These are phyloP conservation scores for Niebla homalea DNA, from an alignment of 495 filamentous ascomycete genomes.

Conservation along the genomic window DNA sequence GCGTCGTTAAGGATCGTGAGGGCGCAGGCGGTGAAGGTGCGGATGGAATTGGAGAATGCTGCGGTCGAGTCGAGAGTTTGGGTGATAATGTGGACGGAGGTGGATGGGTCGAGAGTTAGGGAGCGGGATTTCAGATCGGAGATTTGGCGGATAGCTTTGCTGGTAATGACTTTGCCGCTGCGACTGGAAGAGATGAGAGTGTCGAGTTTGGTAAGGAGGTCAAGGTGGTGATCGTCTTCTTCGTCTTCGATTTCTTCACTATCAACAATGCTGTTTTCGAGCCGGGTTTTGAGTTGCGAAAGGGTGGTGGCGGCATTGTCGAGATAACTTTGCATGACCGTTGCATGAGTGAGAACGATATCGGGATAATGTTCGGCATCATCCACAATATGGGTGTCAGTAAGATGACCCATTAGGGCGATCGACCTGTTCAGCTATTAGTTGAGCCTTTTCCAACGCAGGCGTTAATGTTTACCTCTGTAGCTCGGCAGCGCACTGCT, in stretches of 20 bases:
- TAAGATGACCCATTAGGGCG: slow-evolving; percentile 72
- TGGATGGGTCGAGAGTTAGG: slow-evolving; percentile 55
- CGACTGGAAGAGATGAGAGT: slow-evolving; percentile 59
- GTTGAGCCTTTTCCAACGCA: background rate
- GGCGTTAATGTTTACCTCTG: slow-evolving; percentile 38
- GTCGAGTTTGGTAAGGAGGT: slow-evolving; percentile 60
- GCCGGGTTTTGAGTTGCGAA: slow-evolving; percentile 43
- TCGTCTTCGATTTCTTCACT: slow-evolving; percentile 40
- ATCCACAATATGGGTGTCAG: slow-evolving; percentile 61
- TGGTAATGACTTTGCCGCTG: slow-evolving; percentile 70
- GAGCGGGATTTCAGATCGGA: slow-evolving; percentile 68
- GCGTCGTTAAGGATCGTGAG: slow-evolving; percentile 57
- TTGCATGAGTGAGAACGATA: slow-evolving; percentile 55
- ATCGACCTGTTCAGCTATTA: slow-evolving; percentile 36
- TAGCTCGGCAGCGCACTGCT: slow-evolving; percentile 65
- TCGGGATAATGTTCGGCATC: slow-evolving; percentile 68
- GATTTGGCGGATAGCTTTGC: slow-evolving; percentile 63
- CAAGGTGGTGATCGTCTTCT: slow-evolving; percentile 44
- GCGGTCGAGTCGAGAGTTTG: slow-evolving; percentile 48
- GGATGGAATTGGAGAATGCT: slow-evolving; percentile 54
- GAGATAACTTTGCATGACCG: slow-evolving; percentile 72
- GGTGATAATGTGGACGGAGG: slow-evolving; percentile 35
- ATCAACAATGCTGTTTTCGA: slow-evolving; percentile 42
- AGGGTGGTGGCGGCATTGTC: slow-evolving; percentile 64
- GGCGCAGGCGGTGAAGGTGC: slow-evolving; percentile 52